These are phyloP conservation scores for Pythium grandisporangium DNA, from an alignment of 352 stramenopile species.

Conservation along the genomic window DNA sequence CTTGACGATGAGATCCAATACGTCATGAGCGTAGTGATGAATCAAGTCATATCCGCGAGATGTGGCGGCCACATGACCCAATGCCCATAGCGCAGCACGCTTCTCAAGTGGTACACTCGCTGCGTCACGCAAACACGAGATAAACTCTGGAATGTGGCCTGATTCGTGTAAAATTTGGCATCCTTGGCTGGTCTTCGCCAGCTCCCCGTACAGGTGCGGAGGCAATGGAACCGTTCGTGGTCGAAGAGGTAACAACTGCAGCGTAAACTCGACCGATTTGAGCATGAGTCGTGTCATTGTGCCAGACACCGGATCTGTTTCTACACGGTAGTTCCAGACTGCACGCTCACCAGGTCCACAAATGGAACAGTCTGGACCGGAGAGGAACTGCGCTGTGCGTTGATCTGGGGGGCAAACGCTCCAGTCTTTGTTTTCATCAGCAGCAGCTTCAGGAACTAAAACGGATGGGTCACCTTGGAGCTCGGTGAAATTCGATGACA, in stretches of 20 bases:
- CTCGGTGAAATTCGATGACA: conserved; percentile 18
- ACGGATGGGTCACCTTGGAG: conserved; percentile 54
- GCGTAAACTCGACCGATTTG: conserved; percentile 86
- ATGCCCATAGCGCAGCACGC: conserved; percentile 72
- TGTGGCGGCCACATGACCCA: conserved; percentile 77
- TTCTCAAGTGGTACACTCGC: conserved; percentile 81
- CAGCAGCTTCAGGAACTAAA: conserved; percentile 41
- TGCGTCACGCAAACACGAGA: conserved; percentile 69
- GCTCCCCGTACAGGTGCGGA: conserved; percentile 77
- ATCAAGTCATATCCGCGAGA: conserved; percentile 74
- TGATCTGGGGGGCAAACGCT: conserved; percentile 81
- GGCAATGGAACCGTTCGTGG: conserved; percentile 71
- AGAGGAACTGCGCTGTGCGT: conserved; percentile 55
- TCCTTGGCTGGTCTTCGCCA: conserved; percentile 75
- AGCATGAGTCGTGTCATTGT: conserved; percentile 73
- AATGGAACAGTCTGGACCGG: conserved; percentile 57
- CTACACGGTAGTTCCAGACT: conserved; percentile 86
- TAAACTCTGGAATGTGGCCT: conserved; percentile 77
- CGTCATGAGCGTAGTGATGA: conserved; percentile 69
- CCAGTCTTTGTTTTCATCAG: conserved; percentile 87
- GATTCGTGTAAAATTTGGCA: conserved; percentile 75
- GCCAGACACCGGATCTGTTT: conserved; percentile 56
- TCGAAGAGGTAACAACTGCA: conserved; percentile 73
- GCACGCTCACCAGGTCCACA: conserved; percentile 74
- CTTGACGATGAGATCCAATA: conserved; percentile 84